Conservation (phyloP, 1,284 basidiomycete species). For the Puccinia hordei region DNA sequence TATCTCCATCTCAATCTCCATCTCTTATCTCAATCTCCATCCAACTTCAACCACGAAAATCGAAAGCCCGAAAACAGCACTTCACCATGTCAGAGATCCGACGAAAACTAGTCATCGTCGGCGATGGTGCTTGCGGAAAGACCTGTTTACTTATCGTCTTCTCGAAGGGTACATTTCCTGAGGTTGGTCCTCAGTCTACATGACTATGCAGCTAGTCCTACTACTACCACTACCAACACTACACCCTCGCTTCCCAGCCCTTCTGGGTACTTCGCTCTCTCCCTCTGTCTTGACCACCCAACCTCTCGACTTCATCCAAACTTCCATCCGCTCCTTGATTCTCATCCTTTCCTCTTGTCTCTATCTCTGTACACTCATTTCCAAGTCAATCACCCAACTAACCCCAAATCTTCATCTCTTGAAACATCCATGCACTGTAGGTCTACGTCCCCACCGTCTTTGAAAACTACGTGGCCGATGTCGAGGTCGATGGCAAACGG, state of each 20-base stretch:
- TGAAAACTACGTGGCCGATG: slow-evolving; percentile 77
- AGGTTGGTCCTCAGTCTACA: slow-evolving; percentile 64
- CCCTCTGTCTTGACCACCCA: background rate
- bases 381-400: background rate
- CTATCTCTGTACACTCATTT: background rate
- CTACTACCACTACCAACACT: background rate
- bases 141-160: slow-evolving; percentile 82
- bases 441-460: slow-evolving; percentile 92
- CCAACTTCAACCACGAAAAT: too few species aligned
- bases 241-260: background rate
- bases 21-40: too few species aligned
- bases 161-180: slow-evolving; percentile 88
- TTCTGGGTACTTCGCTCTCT: background rate
- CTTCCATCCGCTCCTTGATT: background rate
- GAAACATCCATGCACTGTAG: slow-evolving; percentile 60
- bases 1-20: too few species aligned
- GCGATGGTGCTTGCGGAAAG: slow-evolving; percentile 82
- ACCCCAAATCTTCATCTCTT: background rate
- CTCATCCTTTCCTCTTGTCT: background rate
- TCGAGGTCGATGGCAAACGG: slow-evolving; percentile 85
- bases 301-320: background rate
- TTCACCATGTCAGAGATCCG: slow-evolving; percentile 64
- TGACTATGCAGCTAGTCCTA: too few species aligned
- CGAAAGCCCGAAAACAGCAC: too few species aligned
- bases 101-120: slow-evolving; percentile 77